A percentile compares a stretch with the other conserved stretches of the same genome.
Conservation (phyloP, 2,329 filamentous ascomycete species). For the Aspergillus oerlinghausenensis region DNA sequence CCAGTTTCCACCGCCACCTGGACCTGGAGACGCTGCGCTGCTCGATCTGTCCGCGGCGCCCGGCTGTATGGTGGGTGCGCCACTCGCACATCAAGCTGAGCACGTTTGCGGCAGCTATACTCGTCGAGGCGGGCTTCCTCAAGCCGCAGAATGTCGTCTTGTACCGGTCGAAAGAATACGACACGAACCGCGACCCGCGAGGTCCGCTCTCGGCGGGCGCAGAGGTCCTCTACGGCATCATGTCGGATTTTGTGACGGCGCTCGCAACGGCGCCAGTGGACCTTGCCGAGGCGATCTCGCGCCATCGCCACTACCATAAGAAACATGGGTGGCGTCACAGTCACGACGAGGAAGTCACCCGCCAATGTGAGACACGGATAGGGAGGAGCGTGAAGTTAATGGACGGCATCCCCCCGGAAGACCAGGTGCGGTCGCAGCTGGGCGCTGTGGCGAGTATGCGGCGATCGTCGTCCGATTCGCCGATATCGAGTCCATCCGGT, state of each 20-base stretch:
- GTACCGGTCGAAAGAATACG: conserved; percentile 64
- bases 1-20: conserved; percentile 68
- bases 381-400: background rate
- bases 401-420: background rate
- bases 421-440: background rate
- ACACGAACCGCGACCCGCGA: conserved; percentile 70
- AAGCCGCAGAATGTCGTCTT: conserved; percentile 69
- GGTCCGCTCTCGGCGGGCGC: conserved; percentile 76
- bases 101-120: conserved; percentile 64
- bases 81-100: conserved; percentile 64
- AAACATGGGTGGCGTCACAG: background rate
- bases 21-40: conserved; percentile 65
- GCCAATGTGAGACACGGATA: background rate
- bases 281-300: conserved; percentile 25
- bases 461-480: background rate
- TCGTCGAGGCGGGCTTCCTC: conserved; percentile 61
- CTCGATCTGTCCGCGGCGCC: conserved; percentile 60
- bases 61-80: conserved; percentile 71
- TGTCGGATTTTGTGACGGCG: conserved; percentile 75
- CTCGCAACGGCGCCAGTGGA: conserved; percentile 66
- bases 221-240: conserved; percentile 74
- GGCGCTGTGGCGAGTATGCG: background rate
- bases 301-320: background rate
- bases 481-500: background rate
- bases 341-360: background rate